Base-by-base conservation (phyloP, 2,329 filamentous ascomycete species). In the Cryphonectria nitschkei region DNA sequence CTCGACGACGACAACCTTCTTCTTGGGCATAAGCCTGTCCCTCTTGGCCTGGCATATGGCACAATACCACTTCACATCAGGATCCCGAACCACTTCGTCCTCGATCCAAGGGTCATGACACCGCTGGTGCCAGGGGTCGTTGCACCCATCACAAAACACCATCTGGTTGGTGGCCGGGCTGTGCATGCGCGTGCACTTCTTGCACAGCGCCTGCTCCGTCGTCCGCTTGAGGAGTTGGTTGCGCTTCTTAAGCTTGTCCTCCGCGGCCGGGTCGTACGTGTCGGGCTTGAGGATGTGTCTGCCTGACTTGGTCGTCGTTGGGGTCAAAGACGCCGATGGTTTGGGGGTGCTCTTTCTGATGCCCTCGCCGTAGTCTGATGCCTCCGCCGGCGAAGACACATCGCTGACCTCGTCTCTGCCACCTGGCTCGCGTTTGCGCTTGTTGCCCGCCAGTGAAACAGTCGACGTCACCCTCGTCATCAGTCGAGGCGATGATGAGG, bases 81-180 rank as follows among this genome's bases (percentile, higher is more conserved):
- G 84, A 72, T 93, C 87, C 50, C 85, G 85, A 63, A 95, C 87
- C 29, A 92, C 88, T 26, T 90, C 88, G 73, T 91, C 87, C n/a
- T 87, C 85, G 72, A 97, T 93, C 11, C 87, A 86, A 1, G 93
- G 93, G 71, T 92, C 87, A 79, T 97, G 93, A 77, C 93, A 97
- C 76, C 89, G 88, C 78, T 94, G 92, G 80, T 97, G 93, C 87
- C 93, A 97, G 58, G 90, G 88, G 41, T 86, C 85, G 78, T 93
- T 93, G 82, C 93, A 97, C 22, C 90, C 90, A 80, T 95, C 92
- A 81, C 93, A 97, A 79, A 95, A 94, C 2, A 96, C 93, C 78
- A 97, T 95, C 81, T 90, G 88, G 81, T 96, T 96, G 75, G 84
- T 89, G n/a, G 84, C 79, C 3, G 92, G 90, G 76, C 91, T 93